Evolutionary conservation across 163 green algal species (phyloP).

Genomic region (Chlamydomonas reinhardtii): DNA sequence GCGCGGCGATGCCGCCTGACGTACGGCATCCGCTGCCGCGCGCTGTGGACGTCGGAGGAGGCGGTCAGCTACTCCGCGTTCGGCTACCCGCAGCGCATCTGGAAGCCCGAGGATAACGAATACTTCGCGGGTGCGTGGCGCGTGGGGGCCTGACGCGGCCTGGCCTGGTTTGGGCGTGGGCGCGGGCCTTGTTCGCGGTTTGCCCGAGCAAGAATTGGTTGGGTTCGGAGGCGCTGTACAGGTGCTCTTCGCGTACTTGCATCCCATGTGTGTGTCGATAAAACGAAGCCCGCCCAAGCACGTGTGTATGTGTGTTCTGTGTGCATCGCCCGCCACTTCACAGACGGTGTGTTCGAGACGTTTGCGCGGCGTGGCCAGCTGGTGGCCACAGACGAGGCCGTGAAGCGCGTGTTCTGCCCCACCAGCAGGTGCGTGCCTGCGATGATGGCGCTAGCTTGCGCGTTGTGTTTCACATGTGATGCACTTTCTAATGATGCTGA

Average conservation of each 20-base stretch:
- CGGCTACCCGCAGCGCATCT: slow-evolving; percentile 25
- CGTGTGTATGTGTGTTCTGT: neutral
- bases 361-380: slow-evolving; percentile 18
- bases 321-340: neutral
- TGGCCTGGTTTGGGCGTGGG: no score
- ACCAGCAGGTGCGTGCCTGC: neutral
- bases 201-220: no score
- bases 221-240: no score
- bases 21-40: slow-evolving; percentile 19
- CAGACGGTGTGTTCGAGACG: slow-evolving; percentile 17
- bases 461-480: no score
- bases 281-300: neutral
- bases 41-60: slow-evolving; percentile 8
- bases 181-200: no score
- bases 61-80: neutral
- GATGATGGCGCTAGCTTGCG: no score
- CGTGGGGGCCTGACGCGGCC: no score
- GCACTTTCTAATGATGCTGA: no score
- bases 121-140: slow-evolving; percentile 11
- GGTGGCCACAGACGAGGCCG: neutral
- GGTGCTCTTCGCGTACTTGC: no score
- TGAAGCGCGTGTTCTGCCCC: slow-evolving; percentile 16
- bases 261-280: no score
- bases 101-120: neutral
- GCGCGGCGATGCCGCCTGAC: slow-evolving; percentile 6